Conservation (phyloP, 192 early-diverging fungal species). For the Jimgerdemannia flammicorona region DNA sequence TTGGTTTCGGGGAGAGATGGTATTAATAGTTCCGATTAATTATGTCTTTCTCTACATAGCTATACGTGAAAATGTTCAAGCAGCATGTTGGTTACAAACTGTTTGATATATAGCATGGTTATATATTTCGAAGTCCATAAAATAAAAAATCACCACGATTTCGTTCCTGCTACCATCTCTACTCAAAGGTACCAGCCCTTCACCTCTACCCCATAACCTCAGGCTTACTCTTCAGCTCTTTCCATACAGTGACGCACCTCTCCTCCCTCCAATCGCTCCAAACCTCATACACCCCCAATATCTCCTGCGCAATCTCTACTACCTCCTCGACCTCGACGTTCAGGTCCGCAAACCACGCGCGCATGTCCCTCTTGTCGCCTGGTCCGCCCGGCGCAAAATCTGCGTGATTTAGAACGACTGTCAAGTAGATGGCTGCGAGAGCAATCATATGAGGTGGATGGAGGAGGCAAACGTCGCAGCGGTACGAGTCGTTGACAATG, state of each 20-base stretch:
- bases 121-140: too few relatives aligned
- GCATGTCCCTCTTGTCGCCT: conserved; percentile 57
- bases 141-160: too few relatives aligned
- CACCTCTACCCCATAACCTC: conserved; percentile 4
- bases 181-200: neutral
- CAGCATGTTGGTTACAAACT: too few relatives aligned
- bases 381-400: conserved; percentile 30
- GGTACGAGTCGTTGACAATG: conserved; percentile 81
- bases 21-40: too few relatives aligned
- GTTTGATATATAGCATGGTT: too few relatives aligned
- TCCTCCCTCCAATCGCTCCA: conserved; percentile 66
- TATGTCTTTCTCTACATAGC: too few relatives aligned
- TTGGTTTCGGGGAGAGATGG: too few relatives aligned
- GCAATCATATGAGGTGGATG: conserved; percentile 92
- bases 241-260: conserved; percentile 43
- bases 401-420: conserved; percentile 51
- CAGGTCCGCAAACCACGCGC: conserved; percentile 76
- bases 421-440: conserved; percentile 70
- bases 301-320: conserved; percentile 71
- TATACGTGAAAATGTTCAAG: too few relatives aligned
- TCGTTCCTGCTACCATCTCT: neutral
- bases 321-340: conserved; percentile 80
- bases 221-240: conserved; percentile 28
- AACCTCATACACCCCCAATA: conserved; percentile 64
- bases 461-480: conserved; percentile 75